Evolutionary conservation across 208 protist genomes (phyloP), one percentile per base, ranked within the genome.

Genomic region (Trypanosoma theileri): DNA sequence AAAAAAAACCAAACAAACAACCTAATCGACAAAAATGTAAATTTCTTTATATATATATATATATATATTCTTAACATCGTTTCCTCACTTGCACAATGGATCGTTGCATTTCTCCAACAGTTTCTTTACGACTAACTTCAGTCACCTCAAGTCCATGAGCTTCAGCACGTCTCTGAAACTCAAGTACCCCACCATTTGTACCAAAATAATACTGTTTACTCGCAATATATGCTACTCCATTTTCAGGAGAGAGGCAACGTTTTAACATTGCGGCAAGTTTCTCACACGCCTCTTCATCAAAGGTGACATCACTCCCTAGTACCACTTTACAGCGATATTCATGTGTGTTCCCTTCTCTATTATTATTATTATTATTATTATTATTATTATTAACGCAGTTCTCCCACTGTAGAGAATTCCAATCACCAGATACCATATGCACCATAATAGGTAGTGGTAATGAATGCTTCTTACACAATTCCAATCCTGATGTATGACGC

Each of bases 201-300:
- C 91, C 91, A 77, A 94, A 96, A 77, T 96, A 96, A 73, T 91
- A 96, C 26, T 82, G 77, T 76, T 96, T 96, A n/a, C 80, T 87
- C 24, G 84, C 91, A 65, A 96, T 86, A 46, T 90, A 69, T 13
- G 85, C 88, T 0, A 85, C 67, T 19, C 73, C 85, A 13, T 54
- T 69, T 53, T 28, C 2, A 0, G 82, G 83, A 26, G 54, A 68
- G 55, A 96, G 61, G 71, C 82, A 91, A 10, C 88, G 86, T n/a
- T 58, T 51, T 57, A 94, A 70, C 59, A 93, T 61, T 7, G 58
- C 63, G 11, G 80, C 81, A 21, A 94, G 70, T 78, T 93, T 93
- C 48, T 80, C 72, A 65, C 86, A 93, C 7, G 91, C 83, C 52
- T 83, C 78, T 45, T 81, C 75, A 64, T 96, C 91, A 65, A 94